Base-by-base conservation (phyloP, 306 rosid genomes). In the Arachis stenosperma region DNA sequence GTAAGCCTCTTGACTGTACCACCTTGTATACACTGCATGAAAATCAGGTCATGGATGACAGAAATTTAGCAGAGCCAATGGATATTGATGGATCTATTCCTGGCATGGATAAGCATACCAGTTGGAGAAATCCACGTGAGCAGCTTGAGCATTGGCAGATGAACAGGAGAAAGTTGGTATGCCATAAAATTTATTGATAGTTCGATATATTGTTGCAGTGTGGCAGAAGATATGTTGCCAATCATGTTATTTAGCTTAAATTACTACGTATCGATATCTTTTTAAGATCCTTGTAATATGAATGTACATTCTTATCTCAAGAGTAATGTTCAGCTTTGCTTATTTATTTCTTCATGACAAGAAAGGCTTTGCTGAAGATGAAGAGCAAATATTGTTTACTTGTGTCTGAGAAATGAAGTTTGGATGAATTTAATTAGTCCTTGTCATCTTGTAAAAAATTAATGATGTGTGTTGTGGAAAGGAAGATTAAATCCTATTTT, bases 81-180 rank as follows among this genome's bases (percentile, higher is more conserved):
- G 98, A 94, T 71, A 63, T 81, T 10, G 84, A 81, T 76, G 83
- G 84, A 29, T 27, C 84, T 61, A 51, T 87, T 69, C 79, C 80
- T 77, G 96, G 84, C 79, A 86, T 89, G 72, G 89, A 79, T 70
- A 86, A 88, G 80, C 81, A 81, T 71, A 90, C 83, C 77, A 88
- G 86, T 77, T 94, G 98, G 98, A 94, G 82, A 82, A 94, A 96
- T 80, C 90, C 95, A 11, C 92, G 79, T 27, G 98, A 94, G 72
- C 97, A 94, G 82, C 97, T 94, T 78, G 91, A 89, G 67, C 97
- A 88, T 77, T 94, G 98, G 98, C 98, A 91, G 87, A 94, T 86
- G 92, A 94, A 94, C 86, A 86, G 98, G 79, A 89, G 98, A 83
- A 94, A 89, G 88, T 84, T 94, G 98, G 98, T 94, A 91, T 48